Conservation (phyloP, 345 rosid genomes). For the Citrus medica region DNA sequence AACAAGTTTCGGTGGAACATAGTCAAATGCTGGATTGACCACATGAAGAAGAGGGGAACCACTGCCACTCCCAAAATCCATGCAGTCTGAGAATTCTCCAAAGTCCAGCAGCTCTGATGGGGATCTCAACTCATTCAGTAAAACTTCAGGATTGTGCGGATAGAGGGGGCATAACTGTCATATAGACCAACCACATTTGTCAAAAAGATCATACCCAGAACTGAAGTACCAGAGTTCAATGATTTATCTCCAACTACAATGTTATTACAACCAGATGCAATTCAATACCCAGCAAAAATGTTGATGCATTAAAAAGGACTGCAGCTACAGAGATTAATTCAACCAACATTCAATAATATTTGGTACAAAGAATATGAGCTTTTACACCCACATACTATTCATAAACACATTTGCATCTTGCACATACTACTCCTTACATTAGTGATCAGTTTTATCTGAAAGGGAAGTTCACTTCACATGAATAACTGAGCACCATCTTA, state of each 20-base stretch:
- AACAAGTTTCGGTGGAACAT: slow-evolving; percentile 94
- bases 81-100: slow-evolving; percentile 96
- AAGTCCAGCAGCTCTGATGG: slow-evolving; percentile 95
- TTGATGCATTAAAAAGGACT: not conserved
- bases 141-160: slow-evolving; percentile 96
- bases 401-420: not conserved
- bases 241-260: not conserved
- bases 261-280: not conserved
- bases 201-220: not conserved
- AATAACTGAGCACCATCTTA: not conserved
- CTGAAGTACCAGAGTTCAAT: not conserved
- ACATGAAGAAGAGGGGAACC: slow-evolving; percentile 88
- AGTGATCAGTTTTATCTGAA: not conserved
- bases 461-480: not conserved
- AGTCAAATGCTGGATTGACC: slow-evolving; percentile 93
- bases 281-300: not conserved
- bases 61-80: slow-evolving; percentile 65
- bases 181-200: slow-evolving; percentile 10
- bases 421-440: not conserved
- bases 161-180: slow-evolving; percentile 90
- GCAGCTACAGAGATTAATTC: not conserved
- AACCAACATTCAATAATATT: not conserved
- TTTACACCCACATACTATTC: not conserved
- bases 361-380: not conserved
- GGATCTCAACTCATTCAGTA: slow-evolving; percentile 89